Evolutionary conservation across 768 basidiomycete genomes (phyloP).

Genomic region (Rhizopogon roseolus): DNA sequence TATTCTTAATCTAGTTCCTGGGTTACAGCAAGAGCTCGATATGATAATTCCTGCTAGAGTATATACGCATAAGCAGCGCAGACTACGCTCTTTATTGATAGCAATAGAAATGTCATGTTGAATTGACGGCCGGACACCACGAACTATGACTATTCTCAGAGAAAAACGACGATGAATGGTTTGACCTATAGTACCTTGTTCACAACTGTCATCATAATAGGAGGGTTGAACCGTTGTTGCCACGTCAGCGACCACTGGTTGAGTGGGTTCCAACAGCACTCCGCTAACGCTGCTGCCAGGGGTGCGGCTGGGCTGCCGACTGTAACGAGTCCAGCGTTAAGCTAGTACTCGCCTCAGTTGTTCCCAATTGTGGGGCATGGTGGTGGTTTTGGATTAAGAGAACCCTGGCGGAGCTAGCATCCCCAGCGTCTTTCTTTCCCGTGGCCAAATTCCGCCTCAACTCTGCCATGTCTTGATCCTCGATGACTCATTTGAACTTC

Average conservation of each 20-base stretch:
- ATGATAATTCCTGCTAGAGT: too few relatives aligned
- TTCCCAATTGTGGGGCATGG: too few relatives aligned
- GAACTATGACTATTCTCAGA: slow-evolving; percentile 46
- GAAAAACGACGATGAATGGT: background rate
- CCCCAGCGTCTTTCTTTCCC: slow-evolving; percentile 20
- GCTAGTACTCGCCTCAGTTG: too few relatives aligned
- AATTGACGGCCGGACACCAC: slow-evolving; percentile 92
- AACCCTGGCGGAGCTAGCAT: slow-evolving; percentile 18
- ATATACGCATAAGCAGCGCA: slow-evolving; percentile 80
- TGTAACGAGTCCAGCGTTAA: too few relatives aligned
- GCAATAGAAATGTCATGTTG: slow-evolving; percentile 94
- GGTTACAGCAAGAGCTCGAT: too few relatives aligned
- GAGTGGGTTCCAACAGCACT: too few relatives aligned
- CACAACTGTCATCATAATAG: slow-evolving; percentile 94
- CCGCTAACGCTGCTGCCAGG: too few relatives aligned
- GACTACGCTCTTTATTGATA: slow-evolving; percentile 87
- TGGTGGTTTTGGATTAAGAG: too few relatives aligned
- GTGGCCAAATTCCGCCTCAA: slow-evolving; percentile 48
- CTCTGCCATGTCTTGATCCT: slow-evolving; percentile 46
- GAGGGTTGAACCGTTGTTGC: too few relatives aligned
- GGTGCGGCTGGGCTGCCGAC: too few relatives aligned
- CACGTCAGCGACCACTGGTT: too few relatives aligned
- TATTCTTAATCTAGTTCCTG: too few relatives aligned
- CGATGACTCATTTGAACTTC: slow-evolving; percentile 4
- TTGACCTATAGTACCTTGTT: slow-evolving; percentile 73